phyloP scores from a whole-genome alignment of 1,284 basidiomycete species.

The Ceratobasidium sp. region DNA sequence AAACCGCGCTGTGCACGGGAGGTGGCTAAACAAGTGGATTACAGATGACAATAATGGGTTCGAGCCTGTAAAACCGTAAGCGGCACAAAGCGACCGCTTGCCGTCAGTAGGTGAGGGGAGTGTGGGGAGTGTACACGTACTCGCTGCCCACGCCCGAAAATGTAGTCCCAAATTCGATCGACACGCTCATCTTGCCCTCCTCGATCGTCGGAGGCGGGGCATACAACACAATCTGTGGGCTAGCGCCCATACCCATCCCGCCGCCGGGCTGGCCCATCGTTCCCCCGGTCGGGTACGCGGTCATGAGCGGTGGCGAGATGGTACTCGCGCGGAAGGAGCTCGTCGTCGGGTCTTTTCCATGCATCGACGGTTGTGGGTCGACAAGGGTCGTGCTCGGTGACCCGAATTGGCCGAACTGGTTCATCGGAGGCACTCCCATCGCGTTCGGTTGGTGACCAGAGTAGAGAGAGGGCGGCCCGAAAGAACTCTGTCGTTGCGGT shows the following conservation, averaged over 20 bases:
- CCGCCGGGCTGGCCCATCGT: constrained; percentile 7
- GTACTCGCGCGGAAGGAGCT: constrained; percentile 32
- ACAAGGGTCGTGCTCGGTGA: constrained; percentile 23
- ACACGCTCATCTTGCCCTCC: constrained; percentile 70
- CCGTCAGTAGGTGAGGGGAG: too few species aligned
- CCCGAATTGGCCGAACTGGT: constrained; percentile 34
- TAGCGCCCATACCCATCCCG: constrained; percentile 17
- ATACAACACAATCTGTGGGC: constrained; percentile 25
- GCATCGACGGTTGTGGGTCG: constrained; percentile 12
- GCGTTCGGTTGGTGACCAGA: background rate
- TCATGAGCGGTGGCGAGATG: constrained; percentile 16
- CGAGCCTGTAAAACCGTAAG: too few species aligned
- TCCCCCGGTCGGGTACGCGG: background rate
- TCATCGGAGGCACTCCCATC: constrained; percentile 21
- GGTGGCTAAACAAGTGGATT: too few species aligned
- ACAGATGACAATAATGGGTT: too few species aligned
- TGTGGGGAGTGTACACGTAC: too few species aligned
- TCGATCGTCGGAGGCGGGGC: constrained; percentile 45
- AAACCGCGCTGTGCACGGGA: too few species aligned
- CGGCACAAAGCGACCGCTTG: too few species aligned
- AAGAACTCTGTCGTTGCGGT: constrained; percentile 31
- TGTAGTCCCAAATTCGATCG: constrained; percentile 87
- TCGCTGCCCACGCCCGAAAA: constrained; percentile 76
- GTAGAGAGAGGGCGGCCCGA: constrained; percentile 1
- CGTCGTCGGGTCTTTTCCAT: constrained; percentile 23